A percentile compares a stretch with the other conserved stretches of the same genome.
These are phyloP conservation scores for Diaporthe sp. DNA, from an alignment of 2,329 filamentous ascomycete species.

Conservation along the genomic window DNA sequence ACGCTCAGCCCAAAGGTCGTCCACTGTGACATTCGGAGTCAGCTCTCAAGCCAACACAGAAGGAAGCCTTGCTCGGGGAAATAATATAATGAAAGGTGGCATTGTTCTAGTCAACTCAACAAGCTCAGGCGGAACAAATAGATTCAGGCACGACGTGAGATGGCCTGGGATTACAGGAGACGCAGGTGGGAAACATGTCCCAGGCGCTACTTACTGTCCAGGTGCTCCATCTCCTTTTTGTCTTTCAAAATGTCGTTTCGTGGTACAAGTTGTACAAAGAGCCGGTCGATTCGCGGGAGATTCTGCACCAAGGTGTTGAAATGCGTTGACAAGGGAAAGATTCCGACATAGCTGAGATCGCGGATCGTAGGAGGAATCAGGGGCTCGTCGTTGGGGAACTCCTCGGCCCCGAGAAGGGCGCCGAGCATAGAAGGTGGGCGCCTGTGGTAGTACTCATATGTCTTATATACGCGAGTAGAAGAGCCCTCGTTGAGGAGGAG, in stretches of 20 bases:
- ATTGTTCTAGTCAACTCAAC: neutral
- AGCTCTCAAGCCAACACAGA: neutral
- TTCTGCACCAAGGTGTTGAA: conserved; percentile 59
- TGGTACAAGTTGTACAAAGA: conserved; percentile 64
- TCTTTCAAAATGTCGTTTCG: conserved; percentile 48
- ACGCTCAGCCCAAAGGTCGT: conserved; percentile 27
- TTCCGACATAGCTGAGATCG: conserved; percentile 69
- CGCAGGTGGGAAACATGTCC: neutral
- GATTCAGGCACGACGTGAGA: neutral
- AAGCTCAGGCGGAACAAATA: neutral
- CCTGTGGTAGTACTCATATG: conserved; percentile 77
- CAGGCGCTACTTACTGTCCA: conserved; percentile 45
- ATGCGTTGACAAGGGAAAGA: conserved; percentile 75
- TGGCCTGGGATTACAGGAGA: neutral
- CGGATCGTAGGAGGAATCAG: conserved; percentile 55
- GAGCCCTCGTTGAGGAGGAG: conserved; percentile 80
- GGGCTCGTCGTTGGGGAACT: conserved; percentile 48
- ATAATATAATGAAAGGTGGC: neutral
- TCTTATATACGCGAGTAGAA: conserved; percentile 75
- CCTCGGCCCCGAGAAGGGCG: conserved; percentile 57
- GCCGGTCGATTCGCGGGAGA: conserved; percentile 60
- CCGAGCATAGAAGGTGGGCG: conserved; percentile 71
- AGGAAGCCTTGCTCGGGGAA: no score
- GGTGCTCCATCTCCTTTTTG: conserved; percentile 48
- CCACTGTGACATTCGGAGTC: neutral